A percentile compares a stretch with the other conserved stretches of the same genome.
phyloP scores from a whole-genome alignment of 495 filamentous ascomycete species.

The Cudoniella acicularis region DNA sequence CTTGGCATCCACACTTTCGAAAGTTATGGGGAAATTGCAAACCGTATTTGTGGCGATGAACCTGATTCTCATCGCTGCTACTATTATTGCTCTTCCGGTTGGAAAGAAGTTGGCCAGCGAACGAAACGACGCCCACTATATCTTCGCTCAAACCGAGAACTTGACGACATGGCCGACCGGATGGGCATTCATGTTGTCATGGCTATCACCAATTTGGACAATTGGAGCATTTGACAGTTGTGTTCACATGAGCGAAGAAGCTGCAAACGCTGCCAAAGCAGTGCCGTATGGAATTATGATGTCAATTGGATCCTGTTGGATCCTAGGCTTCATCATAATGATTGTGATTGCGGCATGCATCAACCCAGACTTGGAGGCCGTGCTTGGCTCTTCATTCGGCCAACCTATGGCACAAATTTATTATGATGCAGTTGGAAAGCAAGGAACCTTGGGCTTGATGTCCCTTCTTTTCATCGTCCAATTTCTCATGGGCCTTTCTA shows the following conservation, averaged over 20 bases:
- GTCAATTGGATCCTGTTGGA: slow-evolving; percentile 48
- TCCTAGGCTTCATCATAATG: slow-evolving; percentile 47
- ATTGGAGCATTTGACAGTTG: slow-evolving; percentile 49
- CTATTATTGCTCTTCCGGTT: slow-evolving; percentile 62
- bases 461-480: slow-evolving; percentile 50
- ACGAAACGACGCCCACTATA: slow-evolving; percentile 43
- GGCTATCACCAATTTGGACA: slow-evolving; percentile 66
- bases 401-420: slow-evolving; percentile 57
- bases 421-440: slow-evolving; percentile 50
- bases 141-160: slow-evolving; percentile 49
- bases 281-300: slow-evolving; percentile 61
- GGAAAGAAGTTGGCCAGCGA: slow-evolving; percentile 34
- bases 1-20: slow-evolving; percentile 48
- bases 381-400: slow-evolving; percentile 39
- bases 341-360: slow-evolving; percentile 51
- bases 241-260: slow-evolving; percentile 62
- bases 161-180: slow-evolving; percentile 57
- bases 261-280: slow-evolving; percentile 56
- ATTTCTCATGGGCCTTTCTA: slow-evolving; percentile 51
- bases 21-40: slow-evolving; percentile 66
- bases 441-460: slow-evolving; percentile 52
- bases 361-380: slow-evolving; percentile 36
- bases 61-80: slow-evolving; percentile 58
- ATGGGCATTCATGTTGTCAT: slow-evolving; percentile 63
- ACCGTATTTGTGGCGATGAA: slow-evolving; percentile 60